Base-by-base conservation (phyloP, 192 early-diverging fungal species). In the Thoreauomyces humboldtii region DNA sequence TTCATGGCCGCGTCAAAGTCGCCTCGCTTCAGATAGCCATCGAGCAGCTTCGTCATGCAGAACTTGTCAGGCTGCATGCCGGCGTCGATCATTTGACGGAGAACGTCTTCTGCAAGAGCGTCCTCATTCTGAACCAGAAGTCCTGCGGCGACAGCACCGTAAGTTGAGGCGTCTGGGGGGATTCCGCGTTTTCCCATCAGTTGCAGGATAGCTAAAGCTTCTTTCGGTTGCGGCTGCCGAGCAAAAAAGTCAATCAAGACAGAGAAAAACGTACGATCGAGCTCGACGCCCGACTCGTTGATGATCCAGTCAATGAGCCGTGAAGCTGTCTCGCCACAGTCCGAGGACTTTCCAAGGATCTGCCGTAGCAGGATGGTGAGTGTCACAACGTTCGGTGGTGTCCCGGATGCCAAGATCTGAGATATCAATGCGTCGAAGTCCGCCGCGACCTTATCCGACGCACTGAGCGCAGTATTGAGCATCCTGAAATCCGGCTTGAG, bases 261-360 rank as follows among this genome's bases (percentile, higher is more conserved):
- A 36, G 34, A 37, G 55, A 57, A 57, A 27, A 57, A 57, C 7
- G 38, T 57, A 32, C 15, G 19, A 37, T 57, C 55, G 12, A 50
- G 15, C 11, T 50, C 47, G 55, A 57, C 34, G 4, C 27, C 27
- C 4, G 2, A 3, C 2, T 12, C 15, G 19, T 31, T n/a, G 19
- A 57, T 9, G 7, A 19, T 34, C 55, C 38, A 19, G 4, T 57
- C 35, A 14, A 57, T n/a, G 17, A 57, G 19, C 19, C 4, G 19
- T 32, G 22, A 57, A 21, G 38, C 55, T 15, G 15, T 15, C 2
- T 32, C 34, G 38, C 38, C 32, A 37, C 34, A 57, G 9, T 17
- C 17, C 31, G n/a, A 14, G 2, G 34, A 15, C 11, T 57, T 37
- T 3, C 15, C 34, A 6, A 57, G 19, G 12, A 21, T 12, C 11